phyloP scores from a whole-genome alignment of 1,284 basidiomycete species.

The Cystobasidium slooffiae region DNA sequence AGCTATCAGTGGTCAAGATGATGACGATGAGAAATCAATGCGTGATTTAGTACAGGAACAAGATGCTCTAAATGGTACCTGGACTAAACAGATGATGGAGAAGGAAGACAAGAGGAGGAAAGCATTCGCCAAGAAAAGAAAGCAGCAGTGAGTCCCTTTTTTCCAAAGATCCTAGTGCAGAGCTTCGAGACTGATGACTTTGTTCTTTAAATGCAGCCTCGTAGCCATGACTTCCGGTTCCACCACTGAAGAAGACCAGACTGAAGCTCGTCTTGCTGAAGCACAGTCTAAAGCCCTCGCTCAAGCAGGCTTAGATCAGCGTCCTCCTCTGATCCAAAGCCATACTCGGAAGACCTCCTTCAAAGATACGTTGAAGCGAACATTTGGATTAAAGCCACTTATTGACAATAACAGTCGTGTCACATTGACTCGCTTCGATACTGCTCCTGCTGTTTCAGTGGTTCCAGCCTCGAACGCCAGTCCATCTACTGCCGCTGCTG shows the following conservation, averaged over 20 bases:
- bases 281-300: slow-evolving; percentile 18
- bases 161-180: too few relatives aligned
- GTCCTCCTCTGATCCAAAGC: background rate
- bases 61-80: slow-evolving; percentile 17
- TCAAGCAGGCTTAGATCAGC: slow-evolving; percentile 14
- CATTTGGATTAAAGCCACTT: slow-evolving; percentile 21
- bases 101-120: slow-evolving; percentile 29
- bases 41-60: slow-evolving; percentile 23
- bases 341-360: slow-evolving; percentile 36
- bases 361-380: slow-evolving; percentile 33
- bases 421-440: background rate
- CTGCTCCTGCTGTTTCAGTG: background rate
- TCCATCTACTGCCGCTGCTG: background rate
- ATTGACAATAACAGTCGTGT: slow-evolving; percentile 3
- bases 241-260: slow-evolving; percentile 6
- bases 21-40: slow-evolving; percentile 37
- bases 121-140: slow-evolving; percentile 34
- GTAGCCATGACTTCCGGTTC: background rate
- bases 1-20: background rate
- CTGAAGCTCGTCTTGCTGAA: slow-evolving; percentile 21
- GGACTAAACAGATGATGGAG: slow-evolving; percentile 30
- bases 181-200: background rate
- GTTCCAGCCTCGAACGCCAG: background rate
- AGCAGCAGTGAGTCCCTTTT: slow-evolving; percentile 11
- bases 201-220: background rate